phyloP scores from a whole-genome alignment of 129 eudicot species.

The Lactuca sativa region DNA sequence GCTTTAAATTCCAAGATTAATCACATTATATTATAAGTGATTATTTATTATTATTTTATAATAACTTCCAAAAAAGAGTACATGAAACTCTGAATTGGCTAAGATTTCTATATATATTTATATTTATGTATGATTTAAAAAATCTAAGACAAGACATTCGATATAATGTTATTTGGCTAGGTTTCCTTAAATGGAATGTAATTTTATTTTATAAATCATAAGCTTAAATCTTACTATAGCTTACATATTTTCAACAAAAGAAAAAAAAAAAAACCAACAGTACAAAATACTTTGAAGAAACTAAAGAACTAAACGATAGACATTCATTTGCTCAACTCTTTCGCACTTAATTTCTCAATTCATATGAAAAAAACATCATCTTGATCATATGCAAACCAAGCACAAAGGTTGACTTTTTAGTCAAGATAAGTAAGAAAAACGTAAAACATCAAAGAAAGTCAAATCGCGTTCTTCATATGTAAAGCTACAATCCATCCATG shows the following conservation, averaged over 20 bases:
- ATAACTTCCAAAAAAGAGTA: background rate
- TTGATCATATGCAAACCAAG: constrained; percentile 6
- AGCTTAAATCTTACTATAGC: too few relatives aligned
- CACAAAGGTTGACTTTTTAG: constrained; percentile 30
- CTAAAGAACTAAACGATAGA: background rate
- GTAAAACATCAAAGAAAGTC: constrained; percentile 10
- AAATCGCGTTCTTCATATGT: constrained; percentile 5
- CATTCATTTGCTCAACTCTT: constrained; percentile 32
- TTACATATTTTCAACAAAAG: background rate
- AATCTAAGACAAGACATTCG: too few relatives aligned
- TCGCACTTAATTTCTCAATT: constrained; percentile 18
- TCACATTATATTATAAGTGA: too few relatives aligned
- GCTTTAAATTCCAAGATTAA: background rate
- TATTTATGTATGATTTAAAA: too few relatives aligned
- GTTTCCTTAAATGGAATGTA: too few relatives aligned
- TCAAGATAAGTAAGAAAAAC: constrained; percentile 15
- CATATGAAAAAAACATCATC: background rate
- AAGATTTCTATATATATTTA: too few relatives aligned
- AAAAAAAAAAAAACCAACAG: background rate
- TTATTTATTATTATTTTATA: too few relatives aligned
- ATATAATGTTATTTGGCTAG: too few relatives aligned
- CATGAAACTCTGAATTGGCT: background rate
- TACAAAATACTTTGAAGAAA: background rate
- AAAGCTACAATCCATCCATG: background rate
- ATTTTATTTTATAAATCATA: too few relatives aligned